Evolutionary conservation across 148 eudicot genomes (phyloP).

Genomic region (Limonium bicolor): DNA sequence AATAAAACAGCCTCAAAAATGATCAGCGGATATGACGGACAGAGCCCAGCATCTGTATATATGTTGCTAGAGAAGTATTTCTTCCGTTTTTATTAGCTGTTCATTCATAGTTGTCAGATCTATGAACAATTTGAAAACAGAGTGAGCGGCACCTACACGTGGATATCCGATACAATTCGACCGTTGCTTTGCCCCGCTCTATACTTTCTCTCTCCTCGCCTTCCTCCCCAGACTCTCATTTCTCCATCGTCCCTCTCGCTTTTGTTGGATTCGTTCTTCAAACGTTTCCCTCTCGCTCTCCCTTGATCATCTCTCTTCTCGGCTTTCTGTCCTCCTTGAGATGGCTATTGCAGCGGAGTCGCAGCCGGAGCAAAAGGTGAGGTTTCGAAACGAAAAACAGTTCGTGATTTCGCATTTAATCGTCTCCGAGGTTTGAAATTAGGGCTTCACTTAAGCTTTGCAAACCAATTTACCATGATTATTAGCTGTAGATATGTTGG

Average conservation of each 20-base stretch:
- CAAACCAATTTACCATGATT: neutral
- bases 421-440: neutral
- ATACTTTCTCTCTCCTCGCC: conserved; percentile 2
- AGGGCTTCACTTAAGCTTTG: neutral
- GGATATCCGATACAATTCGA: neutral
- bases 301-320: conserved; percentile 2
- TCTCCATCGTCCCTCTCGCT: conserved; percentile 3
- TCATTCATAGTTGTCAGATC: too few relatives aligned
- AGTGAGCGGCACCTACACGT: too few relatives aligned
- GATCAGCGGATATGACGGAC: too few relatives aligned
- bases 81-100: too few relatives aligned
- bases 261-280: neutral
- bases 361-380: conserved; percentile 31
- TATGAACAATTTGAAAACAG: too few relatives aligned
- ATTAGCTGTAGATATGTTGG: neutral
- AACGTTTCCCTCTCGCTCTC: neutral
- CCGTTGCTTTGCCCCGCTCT: conserved; percentile 4
- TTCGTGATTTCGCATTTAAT: neutral
- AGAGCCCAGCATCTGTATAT: too few relatives aligned
- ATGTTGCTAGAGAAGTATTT: too few relatives aligned
- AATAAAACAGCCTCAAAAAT: too few relatives aligned
- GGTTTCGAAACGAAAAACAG: too few relatives aligned
- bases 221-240: neutral
- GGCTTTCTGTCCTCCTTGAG: neutral
- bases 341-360: conserved; percentile 45